These are phyloP conservation scores for Strobilomyces echinocephalus DNA, from an alignment of 768 basidiomycete species.

Conservation along the genomic window DNA sequence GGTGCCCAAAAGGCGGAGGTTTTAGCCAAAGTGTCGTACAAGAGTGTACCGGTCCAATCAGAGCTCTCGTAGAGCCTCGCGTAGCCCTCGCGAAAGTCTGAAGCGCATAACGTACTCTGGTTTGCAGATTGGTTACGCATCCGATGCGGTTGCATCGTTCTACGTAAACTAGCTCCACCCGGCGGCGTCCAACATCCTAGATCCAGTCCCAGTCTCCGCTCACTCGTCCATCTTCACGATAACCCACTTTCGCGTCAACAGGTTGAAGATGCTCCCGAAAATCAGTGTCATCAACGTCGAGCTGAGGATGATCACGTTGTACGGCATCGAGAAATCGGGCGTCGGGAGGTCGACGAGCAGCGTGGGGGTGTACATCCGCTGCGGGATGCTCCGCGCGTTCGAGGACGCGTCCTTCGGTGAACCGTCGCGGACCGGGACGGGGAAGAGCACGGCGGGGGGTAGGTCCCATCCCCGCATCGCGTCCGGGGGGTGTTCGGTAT, in stretches of 20 bases:
- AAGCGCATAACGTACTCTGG: no score
- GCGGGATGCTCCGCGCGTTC: constrained; percentile 7
- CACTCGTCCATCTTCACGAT: constrained; percentile 36
- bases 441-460: constrained; percentile 75
- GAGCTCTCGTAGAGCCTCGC: no score
- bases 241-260: constrained; percentile 78
- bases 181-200: no score
- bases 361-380: constrained; percentile 70
- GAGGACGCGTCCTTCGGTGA: constrained; percentile 1
- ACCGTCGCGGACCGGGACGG: constrained; percentile 9
- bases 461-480: constrained; percentile 94
- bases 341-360: constrained; percentile 93
- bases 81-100: no score
- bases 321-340: constrained; percentile 99
- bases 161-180: no score
- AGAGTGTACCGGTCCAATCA: no score
- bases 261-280: constrained; percentile 90
- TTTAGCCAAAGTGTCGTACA: no score
- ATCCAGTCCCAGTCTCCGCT: neutral
- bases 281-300: constrained; percentile 88
- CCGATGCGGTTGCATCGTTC: no score
- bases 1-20: no score
- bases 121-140: no score
- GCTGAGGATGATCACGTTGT: constrained; percentile 97
- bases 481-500: constrained; percentile 95